Conservation (phyloP, 2,329 filamentous ascomycete species). For the Penicillium sp. region DNA sequence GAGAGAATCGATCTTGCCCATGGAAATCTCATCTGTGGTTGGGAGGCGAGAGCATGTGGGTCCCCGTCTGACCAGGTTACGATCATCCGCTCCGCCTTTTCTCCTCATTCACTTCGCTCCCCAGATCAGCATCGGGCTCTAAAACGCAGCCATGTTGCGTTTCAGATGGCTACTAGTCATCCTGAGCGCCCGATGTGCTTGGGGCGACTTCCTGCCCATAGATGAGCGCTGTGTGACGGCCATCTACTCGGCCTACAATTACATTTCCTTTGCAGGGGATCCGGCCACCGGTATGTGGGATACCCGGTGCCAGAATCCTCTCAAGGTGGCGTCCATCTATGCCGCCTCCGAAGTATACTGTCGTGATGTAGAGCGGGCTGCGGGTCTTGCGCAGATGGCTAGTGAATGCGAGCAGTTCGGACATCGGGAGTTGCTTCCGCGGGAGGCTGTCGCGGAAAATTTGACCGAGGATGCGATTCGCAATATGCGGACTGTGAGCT, state of each 20-base stretch:
- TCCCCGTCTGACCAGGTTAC: neutral
- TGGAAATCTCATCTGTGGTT: neutral
- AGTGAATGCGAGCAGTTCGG: slow-evolving; percentile 25
- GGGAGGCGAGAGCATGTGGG: neutral
- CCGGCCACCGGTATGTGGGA: slow-evolving; percentile 21
- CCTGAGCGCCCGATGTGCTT: slow-evolving; percentile 4
- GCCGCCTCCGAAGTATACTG: slow-evolving; percentile 37
- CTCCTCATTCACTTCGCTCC: slow-evolving; percentile 2
- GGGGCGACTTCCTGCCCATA: slow-evolving; percentile 10
- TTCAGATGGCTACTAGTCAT: slow-evolving; percentile 18
- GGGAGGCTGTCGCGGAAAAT: slow-evolving; percentile 29
- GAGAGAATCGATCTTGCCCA: neutral
- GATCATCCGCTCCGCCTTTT: neutral
- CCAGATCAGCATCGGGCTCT: neutral
- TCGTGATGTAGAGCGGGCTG: slow-evolving; percentile 19
- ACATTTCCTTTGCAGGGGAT: slow-evolving; percentile 30
- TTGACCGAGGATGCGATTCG: slow-evolving; percentile 35
- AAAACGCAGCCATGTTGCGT: slow-evolving; percentile 19
- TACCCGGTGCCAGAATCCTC: slow-evolving; percentile 33
- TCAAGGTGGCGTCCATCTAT: slow-evolving; percentile 37
- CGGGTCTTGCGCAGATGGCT: slow-evolving; percentile 24
- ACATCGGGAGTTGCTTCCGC: slow-evolving; percentile 26
- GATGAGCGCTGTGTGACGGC: slow-evolving; percentile 36
- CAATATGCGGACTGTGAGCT: slow-evolving; percentile 34
- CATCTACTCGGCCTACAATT: slow-evolving; percentile 32